phyloP scores from a whole-genome alignment of 805 yeast genomes.

The Wickerhamiella slavikovae region DNA sequence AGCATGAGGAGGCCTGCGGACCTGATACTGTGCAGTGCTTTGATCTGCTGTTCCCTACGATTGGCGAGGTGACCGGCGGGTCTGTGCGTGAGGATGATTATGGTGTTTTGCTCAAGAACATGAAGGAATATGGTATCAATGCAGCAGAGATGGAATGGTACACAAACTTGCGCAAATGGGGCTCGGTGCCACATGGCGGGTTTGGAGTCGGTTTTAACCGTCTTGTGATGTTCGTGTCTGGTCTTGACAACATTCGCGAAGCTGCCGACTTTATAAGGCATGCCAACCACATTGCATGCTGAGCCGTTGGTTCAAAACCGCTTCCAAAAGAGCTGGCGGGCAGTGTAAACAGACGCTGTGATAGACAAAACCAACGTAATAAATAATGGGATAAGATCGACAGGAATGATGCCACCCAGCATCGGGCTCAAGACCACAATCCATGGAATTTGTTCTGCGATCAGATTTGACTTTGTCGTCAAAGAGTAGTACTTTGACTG shows the following conservation, averaged over 20 bases:
- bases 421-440: too few species aligned
- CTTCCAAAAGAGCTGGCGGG: too few species aligned
- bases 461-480: too few species aligned
- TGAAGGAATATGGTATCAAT: constrained; percentile 36
- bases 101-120: constrained; percentile 26
- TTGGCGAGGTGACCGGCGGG: constrained; percentile 92
- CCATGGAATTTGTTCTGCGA: too few species aligned
- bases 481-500: too few species aligned
- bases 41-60: constrained; percentile 71
- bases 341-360: neutral
- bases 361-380: too few species aligned
- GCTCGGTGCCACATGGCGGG: constrained; percentile 88
- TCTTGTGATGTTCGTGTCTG: constrained; percentile 49
- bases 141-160: constrained; percentile 55
- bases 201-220: constrained; percentile 92
- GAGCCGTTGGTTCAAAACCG: too few species aligned
- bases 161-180: constrained; percentile 46
- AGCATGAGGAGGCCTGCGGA: constrained; percentile 20
- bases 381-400: too few species aligned
- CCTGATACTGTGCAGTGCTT: constrained; percentile 62
- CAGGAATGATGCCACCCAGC: neutral
- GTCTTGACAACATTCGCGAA: constrained; percentile 64
- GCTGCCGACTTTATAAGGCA: constrained; percentile 74
- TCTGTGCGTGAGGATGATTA: constrained; percentile 66
- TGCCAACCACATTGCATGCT: constrained; percentile 31